Evolutionary conservation across 208 protist species (phyloP).

Genomic region (Trypanosoma mega): DNA sequence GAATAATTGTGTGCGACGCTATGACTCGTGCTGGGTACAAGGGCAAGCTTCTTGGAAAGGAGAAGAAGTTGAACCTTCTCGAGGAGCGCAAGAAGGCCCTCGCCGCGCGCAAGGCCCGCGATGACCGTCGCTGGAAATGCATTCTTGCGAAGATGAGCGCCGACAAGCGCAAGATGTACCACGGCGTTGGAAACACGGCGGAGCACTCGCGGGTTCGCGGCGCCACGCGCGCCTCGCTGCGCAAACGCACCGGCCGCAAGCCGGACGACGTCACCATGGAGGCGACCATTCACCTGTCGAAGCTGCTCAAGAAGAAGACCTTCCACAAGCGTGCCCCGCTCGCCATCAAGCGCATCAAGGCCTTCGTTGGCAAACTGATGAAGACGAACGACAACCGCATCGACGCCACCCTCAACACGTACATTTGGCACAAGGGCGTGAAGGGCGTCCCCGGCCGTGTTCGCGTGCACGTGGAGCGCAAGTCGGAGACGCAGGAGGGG

Average conservation of each 20-base stretch:
- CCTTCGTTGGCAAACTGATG: conserved; percentile 95
- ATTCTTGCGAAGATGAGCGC: conserved; percentile 85
- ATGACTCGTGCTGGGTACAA: conserved; percentile 84
- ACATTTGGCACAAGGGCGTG: conserved; percentile 96
- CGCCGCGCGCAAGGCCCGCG: conserved; percentile 77
- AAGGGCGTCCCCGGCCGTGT: conserved; percentile 94
- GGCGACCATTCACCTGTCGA: conserved; percentile 98
- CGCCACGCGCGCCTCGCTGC: conserved; percentile 75
- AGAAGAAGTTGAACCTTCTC: conserved; percentile 76
- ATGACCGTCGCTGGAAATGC: conserved; percentile 89
- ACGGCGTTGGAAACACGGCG: conserved; percentile 85
- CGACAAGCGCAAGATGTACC: conserved; percentile 84
- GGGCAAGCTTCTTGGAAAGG: conserved; percentile 79
- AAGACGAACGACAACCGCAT: conserved; percentile 97
- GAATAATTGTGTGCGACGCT: neutral
- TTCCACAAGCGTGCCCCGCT: conserved; percentile 97
- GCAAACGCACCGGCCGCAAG: conserved; percentile 84
- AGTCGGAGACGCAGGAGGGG: conserved; percentile 75
- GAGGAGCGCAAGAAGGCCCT: conserved; percentile 70
- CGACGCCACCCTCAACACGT: conserved; percentile 95
- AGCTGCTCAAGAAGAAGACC: conserved; percentile 94
- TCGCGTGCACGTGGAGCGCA: conserved; percentile 91
- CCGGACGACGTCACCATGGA: conserved; percentile 92
- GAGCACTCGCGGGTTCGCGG: conserved; percentile 85
- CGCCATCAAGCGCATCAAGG: conserved; percentile 95